Evolutionary conservation across 192 early-diverging fungal genomes (phyloP).

Genomic region (Coemansia sp.): DNA sequence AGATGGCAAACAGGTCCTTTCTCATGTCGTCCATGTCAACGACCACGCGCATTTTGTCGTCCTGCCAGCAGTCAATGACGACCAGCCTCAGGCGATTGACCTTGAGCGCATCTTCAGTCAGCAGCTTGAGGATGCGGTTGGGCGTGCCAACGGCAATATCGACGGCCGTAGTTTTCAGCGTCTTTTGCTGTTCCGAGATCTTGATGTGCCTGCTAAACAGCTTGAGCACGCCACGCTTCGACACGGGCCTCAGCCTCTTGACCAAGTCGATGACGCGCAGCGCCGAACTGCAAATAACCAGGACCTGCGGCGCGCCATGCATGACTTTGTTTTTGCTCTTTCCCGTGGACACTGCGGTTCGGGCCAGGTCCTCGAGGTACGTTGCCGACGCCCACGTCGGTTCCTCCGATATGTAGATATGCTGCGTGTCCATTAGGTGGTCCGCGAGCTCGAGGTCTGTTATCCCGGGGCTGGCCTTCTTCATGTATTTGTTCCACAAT

Average conservation of each 20-base stretch:
- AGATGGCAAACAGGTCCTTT: slow-evolving; percentile 44
- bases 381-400: not conserved
- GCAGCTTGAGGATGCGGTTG: slow-evolving; percentile 39
- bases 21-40: slow-evolving; percentile 50
- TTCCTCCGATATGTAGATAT: slow-evolving; percentile 16
- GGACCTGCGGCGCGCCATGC: slow-evolving; percentile 39
- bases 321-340: slow-evolving; percentile 40
- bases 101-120: slow-evolving; percentile 28
- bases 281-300: slow-evolving; percentile 46
- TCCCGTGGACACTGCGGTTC: slow-evolving; percentile 19
- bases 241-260: slow-evolving; percentile 20
- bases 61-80: slow-evolving; percentile 48
- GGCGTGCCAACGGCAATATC: slow-evolving; percentile 50
- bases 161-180: slow-evolving; percentile 10
- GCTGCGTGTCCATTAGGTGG: slow-evolving; percentile 16
- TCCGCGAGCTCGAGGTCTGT: slow-evolving; percentile 32
- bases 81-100: slow-evolving; percentile 38
- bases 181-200: slow-evolving; percentile 26
- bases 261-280: slow-evolving; percentile 44
- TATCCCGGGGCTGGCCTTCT: slow-evolving; percentile 35
- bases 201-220: slow-evolving; percentile 51
- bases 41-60: slow-evolving; percentile 50
- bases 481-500: slow-evolving; percentile 46
- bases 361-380: slow-evolving; percentile 26
- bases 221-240: slow-evolving; percentile 30